phyloP scores from a whole-genome alignment of 179 eudicot genomes.

The Actinidia polygama region DNA sequence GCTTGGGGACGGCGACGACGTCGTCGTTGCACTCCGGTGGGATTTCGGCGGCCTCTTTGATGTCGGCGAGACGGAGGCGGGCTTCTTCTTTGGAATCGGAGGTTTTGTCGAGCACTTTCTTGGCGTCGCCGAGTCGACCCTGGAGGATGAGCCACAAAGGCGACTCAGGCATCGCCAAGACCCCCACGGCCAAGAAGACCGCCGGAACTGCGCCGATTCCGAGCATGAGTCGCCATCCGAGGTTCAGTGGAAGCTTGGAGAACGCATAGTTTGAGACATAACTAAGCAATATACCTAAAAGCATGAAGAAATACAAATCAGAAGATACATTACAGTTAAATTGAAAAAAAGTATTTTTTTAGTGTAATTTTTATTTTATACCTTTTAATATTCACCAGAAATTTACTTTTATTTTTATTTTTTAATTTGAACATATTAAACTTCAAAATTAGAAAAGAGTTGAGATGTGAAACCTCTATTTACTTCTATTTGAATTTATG shows the following conservation, averaged over 20 bases:
- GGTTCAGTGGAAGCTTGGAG: constrained; percentile 40
- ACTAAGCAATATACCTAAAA: constrained; percentile 46
- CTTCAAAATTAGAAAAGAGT: too few relatives aligned
- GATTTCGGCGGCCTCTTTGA: constrained; percentile 56
- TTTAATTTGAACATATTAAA: too few relatives aligned
- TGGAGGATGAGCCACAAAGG: constrained; percentile 62
- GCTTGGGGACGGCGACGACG: constrained; percentile 33
- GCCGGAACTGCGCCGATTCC: constrained; percentile 57
- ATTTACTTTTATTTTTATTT: too few relatives aligned
- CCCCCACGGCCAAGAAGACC: constrained; percentile 38
- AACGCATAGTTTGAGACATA: constrained; percentile 52
- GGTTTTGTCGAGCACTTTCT: constrained; percentile 41
- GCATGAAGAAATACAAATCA: background rate
- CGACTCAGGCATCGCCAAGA: constrained; percentile 59
- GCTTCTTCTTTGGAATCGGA: constrained; percentile 48
- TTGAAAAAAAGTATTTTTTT: too few relatives aligned
- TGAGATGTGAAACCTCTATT: too few relatives aligned
- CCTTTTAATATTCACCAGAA: too few relatives aligned
- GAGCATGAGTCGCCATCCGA: constrained; percentile 61
- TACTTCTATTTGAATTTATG: too few relatives aligned
- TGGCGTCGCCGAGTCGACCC: constrained; percentile 57
- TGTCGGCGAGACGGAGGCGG: constrained; percentile 40
- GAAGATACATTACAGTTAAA: too few relatives aligned
- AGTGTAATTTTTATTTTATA: too few relatives aligned
- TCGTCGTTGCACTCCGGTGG: constrained; percentile 49